phyloP scores from a whole-genome alignment of 1,139 yeast genomes.

The Debaryomyces subglobosus region DNA sequence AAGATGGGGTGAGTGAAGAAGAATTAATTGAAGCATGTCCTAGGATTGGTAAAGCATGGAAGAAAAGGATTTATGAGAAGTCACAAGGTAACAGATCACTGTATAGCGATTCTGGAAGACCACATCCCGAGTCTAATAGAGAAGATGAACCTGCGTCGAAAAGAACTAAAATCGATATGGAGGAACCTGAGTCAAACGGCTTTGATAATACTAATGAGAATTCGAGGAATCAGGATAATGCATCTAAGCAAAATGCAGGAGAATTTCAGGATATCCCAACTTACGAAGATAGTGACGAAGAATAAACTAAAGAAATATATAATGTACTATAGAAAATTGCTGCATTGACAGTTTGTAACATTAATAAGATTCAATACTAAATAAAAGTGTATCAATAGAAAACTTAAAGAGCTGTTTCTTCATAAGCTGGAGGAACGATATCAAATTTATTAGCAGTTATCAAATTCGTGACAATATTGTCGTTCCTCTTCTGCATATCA shows the following conservation, averaged over 20 bases:
- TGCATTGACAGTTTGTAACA: constrained; percentile 7
- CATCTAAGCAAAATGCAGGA: constrained; percentile 23
- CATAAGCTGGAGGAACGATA: constrained; percentile 6
- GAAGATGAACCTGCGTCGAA: constrained; percentile 15
- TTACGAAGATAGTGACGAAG: constrained; percentile 47
- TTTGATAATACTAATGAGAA: constrained; percentile 11
- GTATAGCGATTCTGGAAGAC: constrained; percentile 6
- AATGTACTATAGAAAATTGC: constrained; percentile 4
- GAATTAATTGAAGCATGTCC: constrained; percentile 60
- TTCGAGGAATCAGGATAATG: constrained; percentile 12
- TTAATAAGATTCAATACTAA: background rate
- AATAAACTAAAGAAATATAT: constrained; percentile 14
- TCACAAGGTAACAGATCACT: constrained; percentile 15
- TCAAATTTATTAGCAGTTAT: background rate
- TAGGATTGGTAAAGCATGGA: constrained; percentile 38
- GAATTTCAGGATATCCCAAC: constrained; percentile 43
- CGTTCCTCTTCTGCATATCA: background rate
- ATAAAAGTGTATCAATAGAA: background rate
- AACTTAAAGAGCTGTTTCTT: background rate
- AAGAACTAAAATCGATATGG: constrained; percentile 10
- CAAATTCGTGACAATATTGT: background rate
- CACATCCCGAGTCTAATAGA: constrained; percentile 4
- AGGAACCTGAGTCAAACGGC: constrained; percentile 8
- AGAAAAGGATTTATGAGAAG: constrained; percentile 36
- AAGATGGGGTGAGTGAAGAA: constrained; percentile 81